Conservation (phyloP, 139 green algal species). For the Nannochloris sp. region DNA sequence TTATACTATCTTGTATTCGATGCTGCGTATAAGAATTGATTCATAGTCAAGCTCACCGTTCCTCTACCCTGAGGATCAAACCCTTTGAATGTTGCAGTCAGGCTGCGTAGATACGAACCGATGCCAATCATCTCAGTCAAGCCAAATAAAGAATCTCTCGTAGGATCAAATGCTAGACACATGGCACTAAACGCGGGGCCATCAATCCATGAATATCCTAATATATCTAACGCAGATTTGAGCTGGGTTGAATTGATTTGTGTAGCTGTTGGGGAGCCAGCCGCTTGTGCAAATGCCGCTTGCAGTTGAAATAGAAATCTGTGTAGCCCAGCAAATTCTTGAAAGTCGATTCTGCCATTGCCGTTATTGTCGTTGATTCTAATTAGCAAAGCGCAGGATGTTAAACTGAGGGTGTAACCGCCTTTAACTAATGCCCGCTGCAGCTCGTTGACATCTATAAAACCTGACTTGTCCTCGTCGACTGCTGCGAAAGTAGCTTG, state of each 20-base stretch:
- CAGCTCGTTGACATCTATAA: not conserved
- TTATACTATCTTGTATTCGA: constrained; percentile 1
- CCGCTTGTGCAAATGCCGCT: not conserved
- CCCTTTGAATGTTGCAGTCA: not conserved
- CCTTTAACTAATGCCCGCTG: not conserved
- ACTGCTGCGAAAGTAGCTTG: not conserved
- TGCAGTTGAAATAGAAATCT: not conserved
- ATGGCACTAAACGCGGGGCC: not conserved
- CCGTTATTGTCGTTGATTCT: not conserved
- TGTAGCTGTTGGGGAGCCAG: not conserved
- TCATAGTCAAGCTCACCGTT: not conserved
- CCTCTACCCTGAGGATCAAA: not conserved
- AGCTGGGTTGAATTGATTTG: not conserved
- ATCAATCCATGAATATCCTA: not conserved
- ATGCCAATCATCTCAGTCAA: constrained; percentile 5
- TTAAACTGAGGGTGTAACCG: not conserved
- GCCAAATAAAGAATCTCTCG: not conserved
- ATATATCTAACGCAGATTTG: not conserved
- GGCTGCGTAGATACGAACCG: not conserved
- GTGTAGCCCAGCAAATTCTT: not conserved
- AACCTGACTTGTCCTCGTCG: not conserved
- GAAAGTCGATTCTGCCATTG: not conserved
- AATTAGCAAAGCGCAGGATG: not conserved
- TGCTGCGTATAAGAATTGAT: constrained; percentile 13
- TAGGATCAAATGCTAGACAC: not conserved